Evolutionary conservation across 2,329 filamentous ascomycete species (phyloP), one percentile per base, ranked within the genome.

Genomic region (Dryadomyces quercus-mongolicae): DNA sequence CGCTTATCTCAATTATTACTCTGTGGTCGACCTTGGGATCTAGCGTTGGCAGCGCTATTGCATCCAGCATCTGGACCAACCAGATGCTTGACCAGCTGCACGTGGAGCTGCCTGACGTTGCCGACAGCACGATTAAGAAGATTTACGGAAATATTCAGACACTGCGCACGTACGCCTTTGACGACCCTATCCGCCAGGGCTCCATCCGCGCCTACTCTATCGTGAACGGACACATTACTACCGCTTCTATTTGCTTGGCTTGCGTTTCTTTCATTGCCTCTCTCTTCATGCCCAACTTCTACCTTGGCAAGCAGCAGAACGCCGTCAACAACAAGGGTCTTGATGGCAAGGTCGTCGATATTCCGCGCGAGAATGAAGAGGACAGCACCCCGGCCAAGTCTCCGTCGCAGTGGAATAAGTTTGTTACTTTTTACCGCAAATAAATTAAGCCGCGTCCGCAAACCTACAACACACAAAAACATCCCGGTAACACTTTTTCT

Each of bases 121-220:
- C 68, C 2, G 66, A 68, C 45, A 63, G 67, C 12, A 65, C 73
- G 15, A 72, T 73, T 1, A 60, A 62, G 0, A 65, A 63, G 2
- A 80, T 82, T 20, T 81, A 77, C 57, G 69, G 72, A 4, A 73
- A 70, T 56, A 70, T 80, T 34, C 69, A 66, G 1, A 64, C 70
- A 0, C 74, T 77, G 5, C 65, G 71, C 57, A 75, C 21, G 1
- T 85, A 80, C 58, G 69, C 72, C 0, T 71, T 75, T 65, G 80
- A 81, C 6, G 76, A 72, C 3, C 72, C 74, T 0, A 78, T 75
- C 22, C 68, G 82, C 38, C 66, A 72, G 18, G 83, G 81, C 1
- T 84, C 86, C 62, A 80, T 82, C 55, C 71, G 71, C 36, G 76
- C 81, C 1, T 86, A 86, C 31, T 34, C 53, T 2, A 42, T 49